Percentiles rank a stretch among this genome's conserved stretches.
phyloP scores from a whole-genome alignment of 352 stramenopile genomes.

The Phytophthora pinifolia region DNA sequence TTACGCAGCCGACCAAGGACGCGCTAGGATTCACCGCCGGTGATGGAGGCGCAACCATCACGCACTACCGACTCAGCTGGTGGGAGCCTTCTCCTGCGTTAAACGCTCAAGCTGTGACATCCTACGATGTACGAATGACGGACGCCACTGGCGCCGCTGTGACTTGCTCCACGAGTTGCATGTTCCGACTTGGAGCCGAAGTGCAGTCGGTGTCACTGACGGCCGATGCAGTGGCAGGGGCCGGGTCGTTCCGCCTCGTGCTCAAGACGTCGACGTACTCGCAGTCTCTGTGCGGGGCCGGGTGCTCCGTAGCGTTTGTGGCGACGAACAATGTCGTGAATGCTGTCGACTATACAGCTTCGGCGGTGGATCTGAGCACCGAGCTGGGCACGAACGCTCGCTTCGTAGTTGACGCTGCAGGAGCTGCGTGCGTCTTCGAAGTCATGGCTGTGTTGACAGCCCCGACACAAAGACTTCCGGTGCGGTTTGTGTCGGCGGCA shows the following conservation, averaged over 20 bases:
- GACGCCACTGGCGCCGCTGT: slow-evolving; percentile 19
- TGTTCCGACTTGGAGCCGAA: slow-evolving; percentile 90
- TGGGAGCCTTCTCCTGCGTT: slow-evolving; percentile 41
- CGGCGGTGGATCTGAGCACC: slow-evolving; percentile 56
- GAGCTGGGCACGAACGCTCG: slow-evolving; percentile 76
- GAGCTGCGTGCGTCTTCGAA: slow-evolving; percentile 55
- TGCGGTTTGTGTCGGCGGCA: slow-evolving; percentile 30
- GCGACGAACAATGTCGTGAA: slow-evolving; percentile 5
- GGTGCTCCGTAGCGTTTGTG: slow-evolving; percentile 43
- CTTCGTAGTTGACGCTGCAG: slow-evolving; percentile 56
- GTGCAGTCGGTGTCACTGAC: slow-evolving; percentile 91
- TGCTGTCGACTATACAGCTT: slow-evolving; percentile 71
- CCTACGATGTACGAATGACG: slow-evolving; percentile 60
- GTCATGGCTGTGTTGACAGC: slow-evolving; percentile 40
- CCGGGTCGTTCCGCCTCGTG: slow-evolving; percentile 73
- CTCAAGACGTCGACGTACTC: slow-evolving; percentile 47
- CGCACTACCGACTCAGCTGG: slow-evolving; percentile 65
- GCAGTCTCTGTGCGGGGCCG: slow-evolving; percentile 28
- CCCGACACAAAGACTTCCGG: slow-evolving; percentile 36
- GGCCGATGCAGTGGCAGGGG: slow-evolving; percentile 32
- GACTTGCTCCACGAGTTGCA: slow-evolving; percentile 58
- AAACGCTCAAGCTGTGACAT: slow-evolving; percentile 38
- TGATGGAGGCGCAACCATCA: slow-evolving; percentile 61
- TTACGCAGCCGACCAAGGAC: slow-evolving; percentile 69
- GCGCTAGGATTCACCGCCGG: slow-evolving; percentile 56